Evolutionary conservation across 2,329 filamentous ascomycete genomes (phyloP).

Genomic region (Chaetomium sp.): DNA sequence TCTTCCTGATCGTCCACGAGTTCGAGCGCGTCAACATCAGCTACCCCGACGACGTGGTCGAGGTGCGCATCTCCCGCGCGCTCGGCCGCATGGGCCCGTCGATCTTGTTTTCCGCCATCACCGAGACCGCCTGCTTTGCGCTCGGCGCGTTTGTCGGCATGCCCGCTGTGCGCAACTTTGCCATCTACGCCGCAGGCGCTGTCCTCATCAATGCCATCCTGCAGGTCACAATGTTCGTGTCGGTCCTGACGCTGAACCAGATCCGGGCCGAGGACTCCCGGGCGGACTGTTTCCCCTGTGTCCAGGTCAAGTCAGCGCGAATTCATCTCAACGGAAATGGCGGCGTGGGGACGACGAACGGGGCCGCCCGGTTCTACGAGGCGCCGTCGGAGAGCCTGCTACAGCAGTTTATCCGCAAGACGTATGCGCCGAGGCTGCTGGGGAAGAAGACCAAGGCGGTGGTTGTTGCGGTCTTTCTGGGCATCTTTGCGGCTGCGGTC

Average conservation of each 20-base stretch:
- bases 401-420: conserved; percentile 83
- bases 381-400: conserved; percentile 76
- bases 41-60: conserved; percentile 81
- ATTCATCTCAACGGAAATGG: conserved; percentile 58
- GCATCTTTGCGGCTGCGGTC: conserved; percentile 76
- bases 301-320: conserved; percentile 70
- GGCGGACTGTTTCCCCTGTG: conserved; percentile 86
- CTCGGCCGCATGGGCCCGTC: conserved; percentile 96
- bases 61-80: conserved; percentile 77
- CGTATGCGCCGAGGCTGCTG: conserved; percentile 77
- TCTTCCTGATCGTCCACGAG: conserved; percentile 97
- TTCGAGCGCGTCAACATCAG: conserved; percentile 92
- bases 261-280: conserved; percentile 79
- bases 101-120: conserved; percentile 89
- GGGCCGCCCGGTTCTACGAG: conserved; percentile 57
- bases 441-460: conserved; percentile 71
- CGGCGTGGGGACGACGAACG: conserved; percentile 33
- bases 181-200: conserved; percentile 89
- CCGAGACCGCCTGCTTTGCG: conserved; percentile 89
- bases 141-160: conserved; percentile 92
- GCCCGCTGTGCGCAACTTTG: conserved; percentile 97
- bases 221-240: conserved; percentile 95
- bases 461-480: conserved; percentile 76
- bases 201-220: conserved; percentile 96
- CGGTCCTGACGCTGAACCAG: conserved; percentile 86